Evolutionary conservation across 1,139 yeast species (phyloP).

Genomic region (Diutina mesorugosa): DNA sequence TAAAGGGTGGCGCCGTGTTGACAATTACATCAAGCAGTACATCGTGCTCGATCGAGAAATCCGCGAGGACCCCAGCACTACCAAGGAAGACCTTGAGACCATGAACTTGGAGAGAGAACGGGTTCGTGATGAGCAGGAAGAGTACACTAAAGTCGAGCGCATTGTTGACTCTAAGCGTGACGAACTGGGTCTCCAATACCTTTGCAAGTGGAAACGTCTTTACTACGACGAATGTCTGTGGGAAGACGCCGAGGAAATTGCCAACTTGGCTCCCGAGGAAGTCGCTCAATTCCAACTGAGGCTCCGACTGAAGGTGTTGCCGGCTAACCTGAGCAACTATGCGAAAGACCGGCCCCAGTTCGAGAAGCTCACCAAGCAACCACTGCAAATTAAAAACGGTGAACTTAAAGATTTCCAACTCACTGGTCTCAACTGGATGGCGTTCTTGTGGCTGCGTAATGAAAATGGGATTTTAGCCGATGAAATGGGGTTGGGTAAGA

Average conservation of each 20-base stretch:
- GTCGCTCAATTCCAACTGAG: slow-evolving; percentile 78
- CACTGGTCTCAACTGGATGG: slow-evolving; percentile 99
- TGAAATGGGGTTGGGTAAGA: slow-evolving; percentile 98
- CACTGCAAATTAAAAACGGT: slow-evolving; percentile 81
- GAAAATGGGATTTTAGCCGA: slow-evolving; percentile 97
- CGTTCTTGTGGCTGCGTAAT: slow-evolving; percentile 92
- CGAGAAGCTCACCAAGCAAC: slow-evolving; percentile 79
- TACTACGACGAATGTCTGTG: slow-evolving; percentile 95
- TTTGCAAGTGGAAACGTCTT: slow-evolving; percentile 87
- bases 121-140: slow-evolving; percentile 69
- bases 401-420: slow-evolving; percentile 93
- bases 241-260: slow-evolving; percentile 89
- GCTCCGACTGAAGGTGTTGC: slow-evolving; percentile 71
- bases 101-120: slow-evolving; percentile 88
- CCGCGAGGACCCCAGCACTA: slow-evolving; percentile 65
- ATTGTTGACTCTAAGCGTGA: slow-evolving; percentile 80
- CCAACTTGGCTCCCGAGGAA: slow-evolving; percentile 69
- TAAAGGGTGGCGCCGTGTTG: slow-evolving; percentile 77
- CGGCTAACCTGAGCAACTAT: slow-evolving; percentile 68
- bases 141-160: slow-evolving; percentile 78
- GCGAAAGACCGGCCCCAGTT: slow-evolving; percentile 66
- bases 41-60: slow-evolving; percentile 64
- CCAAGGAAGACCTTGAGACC: slow-evolving; percentile 83
- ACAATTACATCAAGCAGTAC: slow-evolving; percentile 76
- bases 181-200: slow-evolving; percentile 57